Conservation (phyloP, 2,329 filamentous ascomycete genomes). For the Trichophyton verrucosum region DNA sequence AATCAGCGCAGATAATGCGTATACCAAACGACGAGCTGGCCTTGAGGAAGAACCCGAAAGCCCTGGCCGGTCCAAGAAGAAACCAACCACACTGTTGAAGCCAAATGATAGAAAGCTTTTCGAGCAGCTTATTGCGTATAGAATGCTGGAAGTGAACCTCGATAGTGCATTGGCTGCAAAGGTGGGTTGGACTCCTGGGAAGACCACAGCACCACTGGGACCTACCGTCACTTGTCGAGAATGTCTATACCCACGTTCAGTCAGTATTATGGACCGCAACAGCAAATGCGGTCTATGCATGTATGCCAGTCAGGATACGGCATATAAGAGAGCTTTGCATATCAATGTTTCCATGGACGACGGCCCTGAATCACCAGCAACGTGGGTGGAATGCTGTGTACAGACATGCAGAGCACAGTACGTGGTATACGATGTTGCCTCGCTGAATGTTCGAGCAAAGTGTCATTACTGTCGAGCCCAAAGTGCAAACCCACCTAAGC, state of each 20-base stretch:
- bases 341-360: constrained; percentile 23
- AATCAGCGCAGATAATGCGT: constrained; percentile 36
- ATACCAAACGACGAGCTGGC: constrained; percentile 19
- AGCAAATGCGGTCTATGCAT: constrained; percentile 35
- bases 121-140: constrained; percentile 35
- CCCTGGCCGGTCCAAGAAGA: constrained; percentile 1
- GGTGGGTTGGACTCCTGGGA: constrained; percentile 37
- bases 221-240: constrained; percentile 30
- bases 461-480: constrained; percentile 38
- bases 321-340: constrained; percentile 10
- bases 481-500: neutral
- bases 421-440: constrained; percentile 36
- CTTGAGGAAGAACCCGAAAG: constrained; percentile 11
- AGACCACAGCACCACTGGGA: constrained; percentile 34
- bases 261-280: constrained; percentile 36
- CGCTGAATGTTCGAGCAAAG: constrained; percentile 36
- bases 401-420: constrained; percentile 38
- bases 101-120: constrained; percentile 33
- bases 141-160: constrained; percentile 37
- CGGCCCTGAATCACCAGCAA: constrained; percentile 21
- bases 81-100: constrained; percentile 21
- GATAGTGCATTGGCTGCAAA: constrained; percentile 33
- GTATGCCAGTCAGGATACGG: constrained; percentile 16
- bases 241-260: constrained; percentile 38
- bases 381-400: constrained; percentile 40